phyloP scores from a whole-genome alignment of 2,329 filamentous ascomycete species.

The Magnaporthiopsis incrustans region DNA sequence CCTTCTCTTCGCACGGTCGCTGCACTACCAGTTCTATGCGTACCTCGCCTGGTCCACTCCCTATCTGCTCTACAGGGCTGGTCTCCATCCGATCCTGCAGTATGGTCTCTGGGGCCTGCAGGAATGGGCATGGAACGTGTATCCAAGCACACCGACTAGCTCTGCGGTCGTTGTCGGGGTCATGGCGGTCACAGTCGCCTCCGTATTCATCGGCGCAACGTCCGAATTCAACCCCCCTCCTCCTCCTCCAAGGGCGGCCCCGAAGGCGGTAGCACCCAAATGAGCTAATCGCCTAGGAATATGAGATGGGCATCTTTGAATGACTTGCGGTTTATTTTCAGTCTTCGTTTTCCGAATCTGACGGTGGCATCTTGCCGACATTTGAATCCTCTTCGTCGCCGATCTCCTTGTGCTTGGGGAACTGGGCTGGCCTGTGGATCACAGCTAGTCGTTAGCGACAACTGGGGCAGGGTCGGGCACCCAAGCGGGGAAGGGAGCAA shows the following conservation, averaged over 20 bases:
- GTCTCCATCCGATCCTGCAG: constrained; percentile 58
- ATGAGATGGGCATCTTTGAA: not conserved
- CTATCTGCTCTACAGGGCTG: constrained; percentile 75
- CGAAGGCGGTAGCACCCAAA: not conserved
- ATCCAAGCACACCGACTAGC: constrained; percentile 61
- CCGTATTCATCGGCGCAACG: constrained; percentile 51
- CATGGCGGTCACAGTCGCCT: constrained; percentile 57
- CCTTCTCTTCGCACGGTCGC: constrained; percentile 74
- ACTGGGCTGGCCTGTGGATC: constrained; percentile 64
- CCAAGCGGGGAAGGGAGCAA: no score
- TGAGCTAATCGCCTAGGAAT: not conserved
- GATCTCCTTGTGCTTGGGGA: constrained; percentile 55
- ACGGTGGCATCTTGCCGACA: constrained; percentile 78
- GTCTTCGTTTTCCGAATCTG: constrained; percentile 64
- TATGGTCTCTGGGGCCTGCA: constrained; percentile 67
- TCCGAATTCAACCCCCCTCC: constrained; percentile 26
- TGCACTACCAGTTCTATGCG: constrained; percentile 94
- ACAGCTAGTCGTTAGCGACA: constrained; percentile 10
- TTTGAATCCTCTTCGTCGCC: constrained; percentile 68
- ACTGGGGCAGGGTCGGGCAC: not conserved
- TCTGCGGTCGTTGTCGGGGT: constrained; percentile 59
- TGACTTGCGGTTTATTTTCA: not conserved
- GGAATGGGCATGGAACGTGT: constrained; percentile 92
- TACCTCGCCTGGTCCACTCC: constrained; percentile 87
- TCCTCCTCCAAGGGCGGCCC: not conserved